A percentile compares a stretch with the other conserved stretches of the same genome.
Evolutionary conservation across 148 eudicot genomes (phyloP).

Genomic region (Rhododendron molle): DNA sequence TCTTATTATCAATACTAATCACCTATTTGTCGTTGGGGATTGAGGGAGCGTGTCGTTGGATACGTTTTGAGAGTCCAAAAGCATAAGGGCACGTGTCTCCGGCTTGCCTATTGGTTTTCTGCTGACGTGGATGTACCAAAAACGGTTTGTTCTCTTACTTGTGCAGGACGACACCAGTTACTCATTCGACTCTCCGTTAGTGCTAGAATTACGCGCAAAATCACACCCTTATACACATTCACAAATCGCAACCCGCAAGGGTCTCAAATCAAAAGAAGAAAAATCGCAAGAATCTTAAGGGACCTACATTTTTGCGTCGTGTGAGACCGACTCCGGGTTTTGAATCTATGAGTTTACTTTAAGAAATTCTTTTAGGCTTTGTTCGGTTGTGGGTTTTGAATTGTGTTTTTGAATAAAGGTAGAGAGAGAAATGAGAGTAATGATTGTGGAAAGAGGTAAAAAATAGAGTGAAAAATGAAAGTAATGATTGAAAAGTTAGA

Average conservation of each 20-base stretch:
- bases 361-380: not conserved
- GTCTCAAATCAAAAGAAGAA: not conserved
- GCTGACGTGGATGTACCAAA: not conserved
- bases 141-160: not conserved
- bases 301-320: not conserved
- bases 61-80: not conserved
- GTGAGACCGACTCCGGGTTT: not conserved
- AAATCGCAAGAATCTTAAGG: too few species aligned
- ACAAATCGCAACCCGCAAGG: too few species aligned
- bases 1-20: too few species aligned
- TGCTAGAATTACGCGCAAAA: not conserved
- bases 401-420: too few species aligned
- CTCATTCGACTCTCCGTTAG: not conserved
- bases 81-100: not conserved
- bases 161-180: not conserved
- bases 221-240: too few species aligned
- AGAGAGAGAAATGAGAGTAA: too few species aligned
- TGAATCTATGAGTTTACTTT: not conserved
- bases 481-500: too few species aligned
- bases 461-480: too few species aligned
- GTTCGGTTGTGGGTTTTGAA: too few species aligned
- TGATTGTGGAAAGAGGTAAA: too few species aligned
- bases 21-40: too few species aligned
- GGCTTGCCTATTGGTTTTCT: not conserved
- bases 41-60: too few species aligned